Evolutionary conservation across 1,284 basidiomycete genomes (phyloP), one percentile per base, ranked within the genome.

Genomic region (Ustilago vetiveriae): DNA sequence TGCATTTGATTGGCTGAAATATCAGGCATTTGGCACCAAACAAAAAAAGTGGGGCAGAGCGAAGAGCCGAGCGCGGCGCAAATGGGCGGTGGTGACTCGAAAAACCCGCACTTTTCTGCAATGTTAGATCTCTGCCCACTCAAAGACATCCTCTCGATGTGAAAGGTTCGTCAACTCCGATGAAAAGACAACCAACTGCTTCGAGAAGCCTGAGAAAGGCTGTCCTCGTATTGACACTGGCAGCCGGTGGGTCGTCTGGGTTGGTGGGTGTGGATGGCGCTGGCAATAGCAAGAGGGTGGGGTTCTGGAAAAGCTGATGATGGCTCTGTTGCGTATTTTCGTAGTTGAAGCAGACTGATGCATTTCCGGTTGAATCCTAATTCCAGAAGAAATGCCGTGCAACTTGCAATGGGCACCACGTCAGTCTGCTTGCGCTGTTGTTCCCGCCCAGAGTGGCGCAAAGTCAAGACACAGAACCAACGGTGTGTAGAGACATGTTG

Each of bases 321-420:
- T 6, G 17, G 17, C 17, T 19, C 35, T n/a, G 9, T 19, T 59
- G 45, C 50, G 49, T 60, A 53, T 53, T 48, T 60, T 60, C 57
- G 57, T 48, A 30, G 22, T 22, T n/a, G 8, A 3, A 9, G 8
- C 32, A 35, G 10, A 21, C 23, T 40, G 17, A 32, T 33, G 41
- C 50, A 60, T 52, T 52, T 47, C 57, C 57, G 49, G 29, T 59
- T 43, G 45, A 53, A 44, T 47, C 57, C 57, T 59, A 59, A 47
- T 43, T 53, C 48, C 47, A 46, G 41, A 46, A 58, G 55, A 58
- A 58, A 37, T 45, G 32, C 17, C 24, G 26, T 22, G 43, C 24
- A 45, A 16, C 16, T 33, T 16, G 23, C n/a, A n/a, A 39, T 29
- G 4, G 37, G 46, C 46, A 26, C 43, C 24, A 19, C 37, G 26